Evolutionary conservation across 768 basidiomycete species (phyloP).

Genomic region (Pisolithus albus): DNA sequence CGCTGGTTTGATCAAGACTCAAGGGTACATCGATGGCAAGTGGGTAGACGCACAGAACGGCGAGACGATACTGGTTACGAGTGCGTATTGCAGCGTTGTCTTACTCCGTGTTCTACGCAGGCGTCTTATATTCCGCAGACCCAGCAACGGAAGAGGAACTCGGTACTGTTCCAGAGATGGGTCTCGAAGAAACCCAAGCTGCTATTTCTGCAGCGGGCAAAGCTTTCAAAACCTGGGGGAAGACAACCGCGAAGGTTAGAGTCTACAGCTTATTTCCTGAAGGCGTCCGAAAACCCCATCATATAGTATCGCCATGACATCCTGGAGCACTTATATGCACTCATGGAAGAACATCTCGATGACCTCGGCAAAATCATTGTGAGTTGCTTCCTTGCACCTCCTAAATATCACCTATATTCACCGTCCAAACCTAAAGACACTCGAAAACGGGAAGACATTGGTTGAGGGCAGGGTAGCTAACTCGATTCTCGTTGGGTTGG

Average conservation of each 20-base stretch:
- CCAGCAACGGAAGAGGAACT: conserved; percentile 81
- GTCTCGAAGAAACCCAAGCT: conserved; percentile 69
- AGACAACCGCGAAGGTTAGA: conserved; percentile 76
- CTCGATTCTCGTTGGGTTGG: not conserved
- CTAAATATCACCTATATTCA: not conserved
- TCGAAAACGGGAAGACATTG: conserved; percentile 94
- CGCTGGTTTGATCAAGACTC: conserved; percentile 60
- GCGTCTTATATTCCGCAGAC: conserved; percentile 42
- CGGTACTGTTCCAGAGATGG: conserved; percentile 88
- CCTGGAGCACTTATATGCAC: conserved; percentile 65
- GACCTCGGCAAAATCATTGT: conserved; percentile 86
- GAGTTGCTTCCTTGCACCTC: conserved; percentile 20
- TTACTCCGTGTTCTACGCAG: not conserved
- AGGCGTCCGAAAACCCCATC: not conserved
- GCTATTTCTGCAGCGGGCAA: conserved; percentile 78
- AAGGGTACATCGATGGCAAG: conserved; percentile 78
- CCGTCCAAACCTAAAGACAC: conserved; percentile 46
- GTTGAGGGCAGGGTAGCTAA: conserved; percentile 64
- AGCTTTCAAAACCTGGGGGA: conserved; percentile 82
- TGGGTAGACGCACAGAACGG: conserved; percentile 79
- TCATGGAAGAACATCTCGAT: conserved; percentile 80
- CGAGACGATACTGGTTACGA: conserved; percentile 65
- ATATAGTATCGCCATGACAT: conserved; percentile 74
- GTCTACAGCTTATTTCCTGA: not conserved
- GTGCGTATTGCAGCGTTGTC: conserved; percentile 39